Evolutionary conservation across 2,329 filamentous ascomycete genomes (phyloP).

Genomic region (Talaromyces piceae): DNA sequence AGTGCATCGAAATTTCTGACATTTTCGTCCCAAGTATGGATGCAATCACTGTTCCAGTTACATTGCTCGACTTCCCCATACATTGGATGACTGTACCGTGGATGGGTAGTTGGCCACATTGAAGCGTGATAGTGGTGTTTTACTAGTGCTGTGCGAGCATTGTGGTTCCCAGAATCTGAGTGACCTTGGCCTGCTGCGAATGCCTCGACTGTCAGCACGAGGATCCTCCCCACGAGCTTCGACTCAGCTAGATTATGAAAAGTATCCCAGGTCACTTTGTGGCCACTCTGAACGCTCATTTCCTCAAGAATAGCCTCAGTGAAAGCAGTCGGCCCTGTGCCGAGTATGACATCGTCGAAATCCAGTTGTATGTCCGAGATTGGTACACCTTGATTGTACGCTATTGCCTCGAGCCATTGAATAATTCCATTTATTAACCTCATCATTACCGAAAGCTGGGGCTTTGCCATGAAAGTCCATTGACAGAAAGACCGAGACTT

Average conservation of each 20-base stretch:
- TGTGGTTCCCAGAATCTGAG: constrained; percentile 64
- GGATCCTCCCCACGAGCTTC: constrained; percentile 55
- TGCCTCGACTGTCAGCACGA: constrained; percentile 63
- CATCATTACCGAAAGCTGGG: constrained; percentile 60
- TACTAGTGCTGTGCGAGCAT: constrained; percentile 58
- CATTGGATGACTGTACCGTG: constrained; percentile 59
- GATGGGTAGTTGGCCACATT: constrained; percentile 61
- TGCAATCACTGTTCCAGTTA: constrained; percentile 61
- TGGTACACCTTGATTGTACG: constrained; percentile 50
- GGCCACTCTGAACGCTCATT: constrained; percentile 47
- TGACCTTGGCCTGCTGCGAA: constrained; percentile 68
- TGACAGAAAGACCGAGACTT: constrained; percentile 67
- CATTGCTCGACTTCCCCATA: constrained; percentile 64
- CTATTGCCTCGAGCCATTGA: constrained; percentile 55
- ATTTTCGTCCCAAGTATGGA: constrained; percentile 58
- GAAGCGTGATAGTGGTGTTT: constrained; percentile 71
- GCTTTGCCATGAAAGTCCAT: constrained; percentile 68
- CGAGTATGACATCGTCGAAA: constrained; percentile 65
- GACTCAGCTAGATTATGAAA: constrained; percentile 63
- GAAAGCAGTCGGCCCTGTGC: constrained; percentile 66
- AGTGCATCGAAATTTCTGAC: constrained; percentile 54
- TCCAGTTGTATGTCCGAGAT: constrained; percentile 58
- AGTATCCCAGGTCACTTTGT: constrained; percentile 51
- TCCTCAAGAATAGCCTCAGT: constrained; percentile 58
- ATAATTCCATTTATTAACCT: constrained; percentile 61